phyloP scores from a whole-genome alignment of 192 early-diverging fungal species.

The Pilaira anomala region DNA sequence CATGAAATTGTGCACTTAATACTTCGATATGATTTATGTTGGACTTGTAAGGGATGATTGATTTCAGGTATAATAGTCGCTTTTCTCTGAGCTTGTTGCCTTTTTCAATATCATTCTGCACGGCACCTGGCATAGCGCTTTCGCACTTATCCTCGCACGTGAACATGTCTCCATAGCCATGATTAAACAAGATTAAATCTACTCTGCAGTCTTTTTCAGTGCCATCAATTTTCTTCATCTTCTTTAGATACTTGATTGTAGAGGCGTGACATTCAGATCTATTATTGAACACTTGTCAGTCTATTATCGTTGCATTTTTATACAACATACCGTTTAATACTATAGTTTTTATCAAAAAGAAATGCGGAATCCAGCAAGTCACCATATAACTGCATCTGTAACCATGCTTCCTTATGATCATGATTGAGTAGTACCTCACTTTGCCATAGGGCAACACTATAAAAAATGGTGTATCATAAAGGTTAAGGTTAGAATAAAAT shows the following conservation, averaged over 20 bases:
- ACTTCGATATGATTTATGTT: not conserved
- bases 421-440: constrained; percentile 11
- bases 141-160: not conserved
- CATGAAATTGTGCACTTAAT: not conserved
- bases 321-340: not conserved
- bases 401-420: constrained; percentile 2
- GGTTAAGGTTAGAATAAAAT: constrained; percentile 4
- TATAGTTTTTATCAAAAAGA: not conserved
- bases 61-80: not conserved
- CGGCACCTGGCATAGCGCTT: not conserved
- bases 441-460: constrained; percentile 11
- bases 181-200: not conserved
- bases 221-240: not conserved
- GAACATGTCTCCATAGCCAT: not conserved
- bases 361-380: not conserved
- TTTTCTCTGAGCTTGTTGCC: not conserved
- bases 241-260: not conserved
- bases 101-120: not conserved
- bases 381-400: not conserved
- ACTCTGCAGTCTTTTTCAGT: not conserved
- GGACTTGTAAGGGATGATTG: not conserved
- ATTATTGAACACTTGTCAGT: constrained; percentile 3
- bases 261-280: constrained; percentile 1
- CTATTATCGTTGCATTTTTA: not conserved
- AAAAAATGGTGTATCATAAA: constrained; percentile 3